Evolutionary conservation across 2,329 filamentous ascomycete genomes (phyloP), one percentile per base, ranked within the genome.

Genomic region (Samsoniella hepiali): DNA sequence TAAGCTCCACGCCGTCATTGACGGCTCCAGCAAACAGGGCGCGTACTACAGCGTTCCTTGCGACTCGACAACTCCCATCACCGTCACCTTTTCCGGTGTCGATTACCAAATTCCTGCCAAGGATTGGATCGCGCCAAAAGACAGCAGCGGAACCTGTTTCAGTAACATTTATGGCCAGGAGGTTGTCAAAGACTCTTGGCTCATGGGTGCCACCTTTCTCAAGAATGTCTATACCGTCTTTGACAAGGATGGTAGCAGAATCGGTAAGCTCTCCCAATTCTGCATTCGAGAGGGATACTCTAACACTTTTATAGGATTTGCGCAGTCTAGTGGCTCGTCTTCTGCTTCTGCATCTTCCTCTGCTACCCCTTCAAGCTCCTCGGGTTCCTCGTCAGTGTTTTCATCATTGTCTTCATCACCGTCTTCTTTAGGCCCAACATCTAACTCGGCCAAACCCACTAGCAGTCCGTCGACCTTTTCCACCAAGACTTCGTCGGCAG

Each of bases 221-320:
- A 96, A 96, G 78, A 96, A 96, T 69, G 92, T 96, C 17, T 96
- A 96, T 72, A 81, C 86, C 1, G 88, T 95, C 31, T 96, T 96
- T 72, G 93, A 97, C 73, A 85, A 85, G 60, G 91, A 94, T 66
- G 72, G 86, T 67, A 76, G 74, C 50, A 83, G 82, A 58, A 85
- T 93, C 67, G 90, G 88, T 84, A 73, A 72, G 80, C 13, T 32
- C 17, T 45, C 31, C 36, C 5, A 10, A 27, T 10, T 2, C 10
- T 10, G 2, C n/a, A 8, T 31, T 11, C 73, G 55, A 15, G 50
- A 59, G 11, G 49, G 34, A 47, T 38, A 11, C 6, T 36, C 64
- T 63, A 50, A 59, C 34, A 47, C 15, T 2, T 49, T 22, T 15
- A 11, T 29, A 63, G 63, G 63, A 38, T 63, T 65, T 38, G 63